These are phyloP conservation scores for Dothideomycetes sp. DNA, from an alignment of 2,329 filamentous ascomycete species.

Conservation along the genomic window DNA sequence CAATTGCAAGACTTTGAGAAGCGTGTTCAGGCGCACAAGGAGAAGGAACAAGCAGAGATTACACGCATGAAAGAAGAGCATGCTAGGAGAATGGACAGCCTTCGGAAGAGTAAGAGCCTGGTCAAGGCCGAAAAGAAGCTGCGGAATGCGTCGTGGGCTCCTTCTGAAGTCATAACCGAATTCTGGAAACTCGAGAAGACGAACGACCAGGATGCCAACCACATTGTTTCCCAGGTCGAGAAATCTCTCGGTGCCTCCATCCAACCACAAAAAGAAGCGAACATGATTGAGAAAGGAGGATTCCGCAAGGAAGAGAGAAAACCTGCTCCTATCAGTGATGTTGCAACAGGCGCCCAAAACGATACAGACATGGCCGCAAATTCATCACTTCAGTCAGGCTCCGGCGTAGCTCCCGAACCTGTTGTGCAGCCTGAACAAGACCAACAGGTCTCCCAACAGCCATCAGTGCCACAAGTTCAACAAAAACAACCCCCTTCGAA, in stretches of 20 bases:
- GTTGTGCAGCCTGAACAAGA: neutral
- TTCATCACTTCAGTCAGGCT: conserved; percentile 50
- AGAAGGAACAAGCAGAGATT: conserved; percentile 69
- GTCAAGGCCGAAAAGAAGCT: conserved; percentile 69
- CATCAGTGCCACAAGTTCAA: conserved; percentile 2
- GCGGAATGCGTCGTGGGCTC: conserved; percentile 52
- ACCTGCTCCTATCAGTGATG: conserved; percentile 4
- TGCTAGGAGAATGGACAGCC: conserved; percentile 64
- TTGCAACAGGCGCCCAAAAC: conserved; percentile 20
- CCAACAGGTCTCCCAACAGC: conserved; percentile 1
- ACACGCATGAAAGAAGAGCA: conserved; percentile 76
- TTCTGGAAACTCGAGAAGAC: conserved; percentile 51
- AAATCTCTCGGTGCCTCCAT: conserved; percentile 55
- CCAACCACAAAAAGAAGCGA: conserved; percentile 33
- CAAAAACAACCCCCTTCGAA: conserved; percentile 7
- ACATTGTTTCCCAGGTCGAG: conserved; percentile 69
- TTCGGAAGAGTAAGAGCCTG: conserved; percentile 59
- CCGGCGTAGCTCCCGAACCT: neutral
- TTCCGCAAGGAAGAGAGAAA: conserved; percentile 23
- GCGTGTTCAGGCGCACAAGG: conserved; percentile 62
- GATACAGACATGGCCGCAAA: conserved; percentile 44
- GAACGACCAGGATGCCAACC: conserved; percentile 53
- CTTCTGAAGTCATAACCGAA: conserved; percentile 47
- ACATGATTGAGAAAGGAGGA: conserved; percentile 26
- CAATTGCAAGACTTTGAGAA: conserved; percentile 77